These are phyloP conservation scores for Podospora anserina DNA, from an alignment of 495 filamentous ascomycete species.

Conservation along the genomic window DNA sequence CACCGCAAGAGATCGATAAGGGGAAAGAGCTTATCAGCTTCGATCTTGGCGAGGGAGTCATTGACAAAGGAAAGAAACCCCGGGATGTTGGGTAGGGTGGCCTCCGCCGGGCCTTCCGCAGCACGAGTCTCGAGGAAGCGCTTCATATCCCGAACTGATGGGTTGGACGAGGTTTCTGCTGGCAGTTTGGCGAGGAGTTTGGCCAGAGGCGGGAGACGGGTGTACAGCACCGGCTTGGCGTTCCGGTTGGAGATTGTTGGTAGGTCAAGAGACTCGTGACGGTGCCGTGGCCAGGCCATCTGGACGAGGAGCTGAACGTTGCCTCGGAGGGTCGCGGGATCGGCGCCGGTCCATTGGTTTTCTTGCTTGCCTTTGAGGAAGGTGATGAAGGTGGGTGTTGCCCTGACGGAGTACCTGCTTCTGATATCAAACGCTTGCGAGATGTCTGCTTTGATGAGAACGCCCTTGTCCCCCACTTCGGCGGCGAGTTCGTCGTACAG, in stretches of 20 bases:
- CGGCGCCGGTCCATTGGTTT: slow-evolving; percentile 77
- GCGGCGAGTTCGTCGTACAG: slow-evolving; percentile 76
- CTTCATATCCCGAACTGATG: slow-evolving; percentile 55
- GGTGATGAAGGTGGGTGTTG: slow-evolving; percentile 89
- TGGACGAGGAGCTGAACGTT: slow-evolving; percentile 72
- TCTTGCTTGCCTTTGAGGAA: slow-evolving; percentile 74
- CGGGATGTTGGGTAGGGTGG: slow-evolving; percentile 59
- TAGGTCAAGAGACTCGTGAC: slow-evolving; percentile 65
- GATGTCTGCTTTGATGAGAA: slow-evolving; percentile 82
- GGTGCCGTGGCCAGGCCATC: slow-evolving; percentile 75
- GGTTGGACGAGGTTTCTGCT: slow-evolving; percentile 43
- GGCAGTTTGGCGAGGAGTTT: slow-evolving; percentile 80
- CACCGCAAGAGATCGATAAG: slow-evolving; percentile 77
- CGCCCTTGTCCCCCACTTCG: slow-evolving; percentile 64
- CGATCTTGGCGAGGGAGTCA: slow-evolving; percentile 48
- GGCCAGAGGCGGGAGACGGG: slow-evolving; percentile 76
- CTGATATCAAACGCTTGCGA: slow-evolving; percentile 63
- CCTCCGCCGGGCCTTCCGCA: slow-evolving; percentile 52
- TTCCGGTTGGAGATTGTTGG: slow-evolving; percentile 63
- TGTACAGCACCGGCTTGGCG: slow-evolving; percentile 66
- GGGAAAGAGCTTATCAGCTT: slow-evolving; percentile 64
- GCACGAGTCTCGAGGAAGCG: slow-evolving; percentile 61
- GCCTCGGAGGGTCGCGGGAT: slow-evolving; percentile 61
- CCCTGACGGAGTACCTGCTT: slow-evolving; percentile 62
- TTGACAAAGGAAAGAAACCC: slow-evolving; percentile 54